Conservation (phyloP, 495 filamentous ascomycete species). For the Penicillium soppii region DNA sequence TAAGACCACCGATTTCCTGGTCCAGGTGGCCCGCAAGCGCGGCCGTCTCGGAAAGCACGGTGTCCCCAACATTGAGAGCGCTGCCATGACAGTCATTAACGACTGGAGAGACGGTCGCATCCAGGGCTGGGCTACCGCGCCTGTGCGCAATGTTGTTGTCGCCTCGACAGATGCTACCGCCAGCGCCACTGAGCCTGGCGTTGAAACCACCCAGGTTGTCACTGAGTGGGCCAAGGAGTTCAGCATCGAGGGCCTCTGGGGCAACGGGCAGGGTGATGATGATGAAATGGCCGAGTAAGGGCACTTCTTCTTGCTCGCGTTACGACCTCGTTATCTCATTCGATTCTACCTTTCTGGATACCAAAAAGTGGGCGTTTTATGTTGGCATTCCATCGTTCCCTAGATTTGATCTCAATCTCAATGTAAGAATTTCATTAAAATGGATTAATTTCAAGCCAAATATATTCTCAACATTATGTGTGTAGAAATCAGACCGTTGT, state of each 20-base stretch:
- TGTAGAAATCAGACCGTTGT: background rate
- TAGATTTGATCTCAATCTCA: conserved; percentile 7
- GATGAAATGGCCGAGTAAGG: conserved; percentile 46
- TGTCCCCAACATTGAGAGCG: conserved; percentile 81
- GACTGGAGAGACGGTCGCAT: conserved; percentile 97
- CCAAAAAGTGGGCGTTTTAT: conserved; percentile 38
- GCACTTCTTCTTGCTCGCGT: conserved; percentile 10
- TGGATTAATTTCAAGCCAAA: no score
- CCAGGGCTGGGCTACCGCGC: conserved; percentile 85
- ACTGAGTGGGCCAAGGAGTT: conserved; percentile 95
- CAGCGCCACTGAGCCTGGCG: conserved; percentile 28
- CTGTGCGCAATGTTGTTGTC: conserved; percentile 50
- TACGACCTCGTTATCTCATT: conserved; percentile 29
- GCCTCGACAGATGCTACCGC: conserved; percentile 30
- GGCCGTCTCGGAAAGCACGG: conserved; percentile 87
- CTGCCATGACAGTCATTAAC: conserved; percentile 87
- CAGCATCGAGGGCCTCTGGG: conserved; percentile 92
- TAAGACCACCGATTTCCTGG: conserved; percentile 83
- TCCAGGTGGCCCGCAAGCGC: conserved; percentile 91
- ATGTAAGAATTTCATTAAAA: conserved; percentile 4
- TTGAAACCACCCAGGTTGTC: conserved; percentile 82
- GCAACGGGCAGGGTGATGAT: conserved; percentile 53
- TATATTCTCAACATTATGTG: no score
- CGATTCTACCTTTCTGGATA: conserved; percentile 28
- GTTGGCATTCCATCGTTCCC: conserved; percentile 16